Base-by-base conservation (phyloP, 805 yeast species). In the Candida sithepensis region DNA sequence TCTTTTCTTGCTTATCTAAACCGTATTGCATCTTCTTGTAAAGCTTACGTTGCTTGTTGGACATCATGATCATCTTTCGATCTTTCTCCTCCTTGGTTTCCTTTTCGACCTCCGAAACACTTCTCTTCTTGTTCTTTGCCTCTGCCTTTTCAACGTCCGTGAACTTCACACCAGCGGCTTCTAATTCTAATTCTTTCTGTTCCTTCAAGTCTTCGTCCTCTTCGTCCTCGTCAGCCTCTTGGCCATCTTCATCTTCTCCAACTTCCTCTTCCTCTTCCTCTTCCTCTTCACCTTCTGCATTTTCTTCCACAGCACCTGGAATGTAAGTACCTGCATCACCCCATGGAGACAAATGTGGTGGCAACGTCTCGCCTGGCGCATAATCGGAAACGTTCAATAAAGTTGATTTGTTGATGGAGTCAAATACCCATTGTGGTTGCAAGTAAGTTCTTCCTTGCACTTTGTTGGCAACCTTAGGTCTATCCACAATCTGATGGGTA, bases 331-430 rank as follows among this genome's bases (percentile, higher is more conserved):
- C 89, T 42, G 91, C 79, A 71, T 94, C 99, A 58, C 98, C 98
- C 98, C 99, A 94, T 73, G 99, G 99, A 44, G 96, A 88, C 61
- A 94, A 74, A 69, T 94, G 99, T 33, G 99, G 97, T 40, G 99
- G 99, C 54, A 94, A 75, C 4, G 88, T 73, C 70, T 92, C 97
- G 47, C 99, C 99, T 4, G 97, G 96, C 39, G 95, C 86, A 64
- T 94, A 94, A 46, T 75, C 76, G 46, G 84, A 82, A 20, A 88
- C 96, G 18, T 94, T 81, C 50, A 86, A 73, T 51, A 94, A 74
- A 50, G 78, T 74, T 43, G 81, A 78, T 69, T 85, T 85, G 72
- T 94, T 94, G 51, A 94, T 72, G 61, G 85, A 84, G 66, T 94
- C 99, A 66, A 94, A 91, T 26, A 94, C 75, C 99, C 99, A 94